Percentiles rank a stretch among this genome's conserved stretches.
phyloP scores from a whole-genome alignment of 2,329 filamentous ascomycete genomes.

The Cylindrodendrum hubeiense region DNA sequence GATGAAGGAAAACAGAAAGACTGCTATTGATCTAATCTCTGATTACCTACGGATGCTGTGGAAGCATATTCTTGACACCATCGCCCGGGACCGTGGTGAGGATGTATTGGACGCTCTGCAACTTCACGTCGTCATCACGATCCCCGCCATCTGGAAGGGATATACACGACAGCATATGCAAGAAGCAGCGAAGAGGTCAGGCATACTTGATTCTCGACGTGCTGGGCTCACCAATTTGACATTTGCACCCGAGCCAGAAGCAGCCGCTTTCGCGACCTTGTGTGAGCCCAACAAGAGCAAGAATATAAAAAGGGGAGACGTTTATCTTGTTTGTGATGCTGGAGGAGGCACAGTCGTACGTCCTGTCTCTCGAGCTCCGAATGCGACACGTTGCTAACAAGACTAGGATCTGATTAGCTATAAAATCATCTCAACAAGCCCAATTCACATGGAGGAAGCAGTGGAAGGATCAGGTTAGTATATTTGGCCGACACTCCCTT shows the following conservation, averaged over 20 bases:
- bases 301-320: conserved; percentile 8
- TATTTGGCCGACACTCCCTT: no score
- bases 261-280: conserved; percentile 14
- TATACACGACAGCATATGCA: conserved; percentile 24
- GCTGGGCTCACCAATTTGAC: conserved; percentile 14
- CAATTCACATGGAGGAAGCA: conserved; percentile 23
- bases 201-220: conserved; percentile 15
- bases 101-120: not conserved
- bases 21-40: conserved; percentile 11
- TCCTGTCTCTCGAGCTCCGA: not conserved
- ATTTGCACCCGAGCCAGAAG: conserved; percentile 21
- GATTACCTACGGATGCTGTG: conserved; percentile 20
- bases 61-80: conserved; percentile 7
- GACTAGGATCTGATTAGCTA: conserved; percentile 23
- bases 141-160: conserved; percentile 26
- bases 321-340: conserved; percentile 27
- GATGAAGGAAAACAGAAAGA: conserved; percentile 6
- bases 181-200: conserved; percentile 1
- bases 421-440: conserved; percentile 4
- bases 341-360: conserved; percentile 26
- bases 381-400: not conserved
- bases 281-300: not conserved
- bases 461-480: conserved; percentile 17
- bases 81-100: conserved; percentile 11
- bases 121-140: conserved; percentile 25